Percentiles rank a stretch among this genome's conserved stretches.
These are phyloP conservation scores for Triticum timopheevii DNA, from an alignment of 176 grass and related monocot species.

Conservation along the genomic window DNA sequence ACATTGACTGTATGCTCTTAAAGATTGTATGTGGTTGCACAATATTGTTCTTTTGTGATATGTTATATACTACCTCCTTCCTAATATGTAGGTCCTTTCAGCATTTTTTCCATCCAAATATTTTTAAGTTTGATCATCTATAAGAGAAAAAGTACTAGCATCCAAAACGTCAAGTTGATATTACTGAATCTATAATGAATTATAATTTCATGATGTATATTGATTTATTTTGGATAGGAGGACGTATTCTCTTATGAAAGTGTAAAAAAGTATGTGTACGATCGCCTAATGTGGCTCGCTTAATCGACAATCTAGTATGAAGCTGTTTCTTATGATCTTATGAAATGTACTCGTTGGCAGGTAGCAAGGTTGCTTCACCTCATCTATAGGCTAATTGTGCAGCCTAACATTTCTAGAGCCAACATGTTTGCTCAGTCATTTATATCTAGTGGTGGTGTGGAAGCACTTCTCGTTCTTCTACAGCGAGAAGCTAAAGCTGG, in stretches of 20 bases:
- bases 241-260: constrained; percentile 15
- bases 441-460: constrained; percentile 78
- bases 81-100: background rate
- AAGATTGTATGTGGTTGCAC: background rate
- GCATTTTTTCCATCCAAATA: constrained; percentile 8
- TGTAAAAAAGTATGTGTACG: constrained; percentile 17
- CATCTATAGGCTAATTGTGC: constrained; percentile 90
- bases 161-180: background rate
- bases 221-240: background rate
- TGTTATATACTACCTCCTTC: background rate
- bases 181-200: background rate
- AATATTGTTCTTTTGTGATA: constrained; percentile 2
- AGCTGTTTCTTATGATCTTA: constrained; percentile 27
- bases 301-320: background rate
- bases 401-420: constrained; percentile 84
- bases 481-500: constrained; percentile 84
- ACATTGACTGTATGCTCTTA: constrained; percentile 4
- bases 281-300: background rate
- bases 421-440: constrained; percentile 90
- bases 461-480: constrained; percentile 93
- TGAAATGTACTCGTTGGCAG: constrained; percentile 53
- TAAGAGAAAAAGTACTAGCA: background rate
- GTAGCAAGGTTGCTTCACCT: constrained; percentile 96
- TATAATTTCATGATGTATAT: background rate
- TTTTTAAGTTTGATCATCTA: background rate